These are phyloP conservation scores for Eragrostis nindensis DNA, from an alignment of 176 grass and related monocot species.

Conservation along the genomic window DNA sequence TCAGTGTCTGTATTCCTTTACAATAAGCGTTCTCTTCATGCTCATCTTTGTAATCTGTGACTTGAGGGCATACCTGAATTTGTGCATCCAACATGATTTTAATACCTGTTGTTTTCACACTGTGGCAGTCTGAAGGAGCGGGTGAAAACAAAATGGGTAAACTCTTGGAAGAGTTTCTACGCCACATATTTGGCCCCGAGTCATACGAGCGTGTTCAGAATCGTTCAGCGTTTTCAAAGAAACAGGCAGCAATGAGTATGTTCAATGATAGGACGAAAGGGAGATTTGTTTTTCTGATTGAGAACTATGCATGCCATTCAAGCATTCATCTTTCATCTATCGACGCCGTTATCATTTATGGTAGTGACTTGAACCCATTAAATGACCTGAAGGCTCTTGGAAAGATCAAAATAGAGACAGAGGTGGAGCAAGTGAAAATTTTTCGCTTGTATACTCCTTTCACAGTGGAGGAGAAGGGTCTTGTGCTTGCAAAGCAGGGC, in stretches of 20 bases:
- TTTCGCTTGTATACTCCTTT: slow-evolving; percentile 83
- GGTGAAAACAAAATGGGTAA: slow-evolving; percentile 58
- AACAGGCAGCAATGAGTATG: slow-evolving; percentile 55
- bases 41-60: slow-evolving; percentile 6
- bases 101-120: slow-evolving; percentile 17
- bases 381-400: slow-evolving; percentile 71
- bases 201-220: slow-evolving; percentile 68
- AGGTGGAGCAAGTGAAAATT: slow-evolving; percentile 35
- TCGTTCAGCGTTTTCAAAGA: slow-evolving; percentile 42
- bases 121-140: slow-evolving; percentile 58
- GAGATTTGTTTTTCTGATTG: slow-evolving; percentile 81
- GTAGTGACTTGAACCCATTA: slow-evolving; percentile 73
- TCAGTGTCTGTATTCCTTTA: slow-evolving; percentile 1
- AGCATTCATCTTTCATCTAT: slow-evolving; percentile 73
- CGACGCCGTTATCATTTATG: slow-evolving; percentile 79
- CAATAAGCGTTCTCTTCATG: background rate
- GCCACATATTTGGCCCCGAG: slow-evolving; percentile 69
- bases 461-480: slow-evolving; percentile 76
- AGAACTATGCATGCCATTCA: slow-evolving; percentile 68
- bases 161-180: slow-evolving; percentile 70
- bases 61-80: slow-evolving; percentile 5
- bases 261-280: slow-evolving; percentile 79
- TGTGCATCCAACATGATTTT: slow-evolving; percentile 17
- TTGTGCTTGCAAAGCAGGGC: slow-evolving; percentile 68
- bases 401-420: slow-evolving; percentile 62